These are phyloP conservation scores for Rubus parviflorus DNA, from an alignment of 306 rosid genomes.

Conservation along the genomic window DNA sequence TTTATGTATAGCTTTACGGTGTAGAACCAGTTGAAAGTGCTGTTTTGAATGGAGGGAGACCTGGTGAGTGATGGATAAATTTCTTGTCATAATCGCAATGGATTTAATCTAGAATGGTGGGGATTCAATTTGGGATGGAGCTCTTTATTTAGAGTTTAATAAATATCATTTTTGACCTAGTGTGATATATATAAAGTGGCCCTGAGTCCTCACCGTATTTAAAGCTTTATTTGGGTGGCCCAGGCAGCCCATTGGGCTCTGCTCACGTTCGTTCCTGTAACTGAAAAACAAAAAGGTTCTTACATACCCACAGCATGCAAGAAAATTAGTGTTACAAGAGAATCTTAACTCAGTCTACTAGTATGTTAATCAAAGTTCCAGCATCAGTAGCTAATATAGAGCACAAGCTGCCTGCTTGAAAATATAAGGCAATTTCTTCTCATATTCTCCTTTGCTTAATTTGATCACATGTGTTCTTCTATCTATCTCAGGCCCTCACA, in stretches of 20 bases:
- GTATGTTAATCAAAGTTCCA: neutral
- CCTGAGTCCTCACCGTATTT: neutral
- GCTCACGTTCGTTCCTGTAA: neutral
- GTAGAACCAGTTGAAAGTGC: slow-evolving; percentile 93
- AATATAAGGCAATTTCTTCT: neutral
- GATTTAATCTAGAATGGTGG: neutral
- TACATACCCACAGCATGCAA: neutral
- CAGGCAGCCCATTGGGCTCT: neutral
- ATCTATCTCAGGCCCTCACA: slow-evolving; percentile 74
- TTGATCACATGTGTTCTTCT: slow-evolving; percentile 30
- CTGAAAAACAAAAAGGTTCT: neutral
- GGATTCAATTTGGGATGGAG: neutral
- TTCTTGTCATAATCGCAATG: neutral
- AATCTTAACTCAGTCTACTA: neutral
- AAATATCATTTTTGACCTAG: neutral
- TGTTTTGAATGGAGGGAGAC: slow-evolving; percentile 80
- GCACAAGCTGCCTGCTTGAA: neutral
- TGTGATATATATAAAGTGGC: neutral
- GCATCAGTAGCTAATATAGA: neutral
- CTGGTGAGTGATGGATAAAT: slow-evolving; percentile 55
- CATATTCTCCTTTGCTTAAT: slow-evolving; percentile 9
- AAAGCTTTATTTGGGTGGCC: neutral
- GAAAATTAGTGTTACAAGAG: neutral
- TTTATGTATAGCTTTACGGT: slow-evolving; percentile 60
- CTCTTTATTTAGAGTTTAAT: neutral